These are phyloP conservation scores for Candida insectorum DNA, from an alignment of 805 yeast genomes.

Conservation along the genomic window DNA sequence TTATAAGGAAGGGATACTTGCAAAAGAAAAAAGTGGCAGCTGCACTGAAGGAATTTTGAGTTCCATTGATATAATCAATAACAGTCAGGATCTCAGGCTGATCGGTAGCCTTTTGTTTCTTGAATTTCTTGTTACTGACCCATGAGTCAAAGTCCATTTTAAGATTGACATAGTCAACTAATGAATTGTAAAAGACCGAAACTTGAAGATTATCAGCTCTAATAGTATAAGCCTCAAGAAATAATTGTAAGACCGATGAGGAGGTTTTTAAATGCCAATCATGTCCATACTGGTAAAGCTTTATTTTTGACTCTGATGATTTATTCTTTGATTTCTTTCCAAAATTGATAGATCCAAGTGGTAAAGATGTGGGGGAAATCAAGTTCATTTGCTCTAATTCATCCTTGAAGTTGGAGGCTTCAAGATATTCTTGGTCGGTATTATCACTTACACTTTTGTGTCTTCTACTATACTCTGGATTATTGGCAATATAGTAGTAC, in stretches of 20 bases:
- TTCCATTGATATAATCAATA: constrained; percentile 48
- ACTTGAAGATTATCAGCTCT: constrained; percentile 23
- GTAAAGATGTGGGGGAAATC: constrained; percentile 7
- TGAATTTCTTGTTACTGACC: constrained; percentile 47
- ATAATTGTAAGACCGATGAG: constrained; percentile 52
- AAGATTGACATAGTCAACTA: constrained; percentile 77
- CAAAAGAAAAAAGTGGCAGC: constrained; percentile 58
- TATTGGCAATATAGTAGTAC: constrained; percentile 39
- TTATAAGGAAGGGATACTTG: constrained; percentile 76
- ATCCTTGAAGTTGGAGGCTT: constrained; percentile 18
- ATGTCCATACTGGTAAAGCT: constrained; percentile 60
- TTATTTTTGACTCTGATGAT: constrained; percentile 31
- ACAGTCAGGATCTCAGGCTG: constrained; percentile 38
- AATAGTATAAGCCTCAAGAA: constrained; percentile 51
- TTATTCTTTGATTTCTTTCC: constrained; percentile 11
- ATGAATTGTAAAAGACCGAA: constrained; percentile 67
- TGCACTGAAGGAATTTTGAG: constrained; percentile 19
- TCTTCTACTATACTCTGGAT: constrained; percentile 16
- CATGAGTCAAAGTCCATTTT: constrained; percentile 81
- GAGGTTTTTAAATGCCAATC: constrained; percentile 83
- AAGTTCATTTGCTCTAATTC: constrained; percentile 12
- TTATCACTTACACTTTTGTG: neutral
- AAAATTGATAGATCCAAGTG: constrained; percentile 7
- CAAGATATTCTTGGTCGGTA: constrained; percentile 19
- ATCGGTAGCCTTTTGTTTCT: constrained; percentile 6